A percentile compares a stretch with the other conserved stretches of the same genome.
These are phyloP conservation scores for Blastomyces parvus DNA, from an alignment of 2,329 filamentous ascomycete genomes.

Conservation along the genomic window DNA sequence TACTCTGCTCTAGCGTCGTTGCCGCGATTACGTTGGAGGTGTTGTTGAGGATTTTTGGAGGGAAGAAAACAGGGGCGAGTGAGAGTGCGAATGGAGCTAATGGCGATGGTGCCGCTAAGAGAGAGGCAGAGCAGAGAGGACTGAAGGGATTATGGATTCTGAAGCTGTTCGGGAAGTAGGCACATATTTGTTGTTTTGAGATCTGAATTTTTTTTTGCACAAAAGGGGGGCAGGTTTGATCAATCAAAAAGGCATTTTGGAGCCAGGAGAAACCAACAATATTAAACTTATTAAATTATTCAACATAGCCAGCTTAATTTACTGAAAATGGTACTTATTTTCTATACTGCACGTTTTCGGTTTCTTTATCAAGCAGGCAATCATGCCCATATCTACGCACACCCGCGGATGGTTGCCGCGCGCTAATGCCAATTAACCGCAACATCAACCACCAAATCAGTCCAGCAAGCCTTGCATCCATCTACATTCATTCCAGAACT, in stretches of 20 bases:
- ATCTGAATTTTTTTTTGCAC: too few species aligned
- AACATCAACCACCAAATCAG: too few species aligned
- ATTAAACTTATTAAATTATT: background rate
- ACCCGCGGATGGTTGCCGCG: background rate
- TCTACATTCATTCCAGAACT: too few species aligned
- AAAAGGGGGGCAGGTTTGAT: background rate
- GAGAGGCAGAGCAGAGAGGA: slow-evolving; percentile 30
- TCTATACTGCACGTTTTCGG: too few species aligned
- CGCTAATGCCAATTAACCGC: background rate
- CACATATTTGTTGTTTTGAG: background rate
- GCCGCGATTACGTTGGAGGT: slow-evolving; percentile 59
- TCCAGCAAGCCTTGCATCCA: too few species aligned
- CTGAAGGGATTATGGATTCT: slow-evolving; percentile 26
- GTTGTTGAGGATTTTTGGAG: slow-evolving; percentile 44
- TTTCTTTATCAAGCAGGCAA: too few species aligned
- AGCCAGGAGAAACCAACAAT: too few species aligned
- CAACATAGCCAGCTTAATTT: too few species aligned
- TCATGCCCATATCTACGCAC: too few species aligned
- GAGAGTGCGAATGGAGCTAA: slow-evolving; percentile 19
- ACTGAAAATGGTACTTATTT: too few species aligned
- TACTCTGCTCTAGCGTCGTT: slow-evolving; percentile 66
- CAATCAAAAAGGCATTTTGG: too few species aligned
- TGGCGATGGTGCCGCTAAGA: slow-evolving; percentile 28
- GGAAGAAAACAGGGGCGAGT: slow-evolving; percentile 8
- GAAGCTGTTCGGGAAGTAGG: slow-evolving; percentile 4